Base-by-base conservation (phyloP, 2,329 filamentous ascomycete genomes). In the Hortaea werneckii region DNA sequence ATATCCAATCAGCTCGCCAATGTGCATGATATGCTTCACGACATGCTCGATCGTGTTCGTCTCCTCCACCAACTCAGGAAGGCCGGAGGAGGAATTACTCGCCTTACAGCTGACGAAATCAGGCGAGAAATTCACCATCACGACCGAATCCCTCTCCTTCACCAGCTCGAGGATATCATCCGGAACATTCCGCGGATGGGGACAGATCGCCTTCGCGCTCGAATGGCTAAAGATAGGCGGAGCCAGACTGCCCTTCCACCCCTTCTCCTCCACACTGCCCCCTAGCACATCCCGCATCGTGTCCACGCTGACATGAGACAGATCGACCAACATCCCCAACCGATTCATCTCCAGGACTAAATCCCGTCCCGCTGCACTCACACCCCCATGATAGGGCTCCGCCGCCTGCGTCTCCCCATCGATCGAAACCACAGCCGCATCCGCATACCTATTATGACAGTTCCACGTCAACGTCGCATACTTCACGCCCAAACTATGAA, bases 391-490 rank as follows among this genome's bases (percentile, higher is more conserved):
- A 46, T 76, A 69, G 0, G 83, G 78, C 43, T 75, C 71, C 13
- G 69, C 67, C 1, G 70, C 60, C 6, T 49, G 62, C 32, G 52
- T 62, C 44, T 58, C 61, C 55, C 52, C 69, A 32, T 60, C 67
- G 1, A 77, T 75, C 29, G 68, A 63, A 50, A 83, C 71, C 5
- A 92, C 66, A 2, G 89, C 89, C 4, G 88, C 85, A 62, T 95
- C 90, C 41, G 88, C 87, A 64, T 85, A 95, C 42, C 73, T 77
- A 67, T 95, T 96, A 65, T 94, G 86, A 67, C 89, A 95, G 65
- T 94, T 94, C 71, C 94, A 90, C 1, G 87, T 95, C 11, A 96
- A 70, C 0, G 89, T 95, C 12, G 83, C 82, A 59, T 95, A 95
- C 42, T 87, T 81, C 5, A 89, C 88, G 1, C 90, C 90, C 2